These are phyloP conservation scores for Fistulifera pelliculosa DNA, from an alignment of 108 stramenopile genomes.

Conservation along the genomic window DNA sequence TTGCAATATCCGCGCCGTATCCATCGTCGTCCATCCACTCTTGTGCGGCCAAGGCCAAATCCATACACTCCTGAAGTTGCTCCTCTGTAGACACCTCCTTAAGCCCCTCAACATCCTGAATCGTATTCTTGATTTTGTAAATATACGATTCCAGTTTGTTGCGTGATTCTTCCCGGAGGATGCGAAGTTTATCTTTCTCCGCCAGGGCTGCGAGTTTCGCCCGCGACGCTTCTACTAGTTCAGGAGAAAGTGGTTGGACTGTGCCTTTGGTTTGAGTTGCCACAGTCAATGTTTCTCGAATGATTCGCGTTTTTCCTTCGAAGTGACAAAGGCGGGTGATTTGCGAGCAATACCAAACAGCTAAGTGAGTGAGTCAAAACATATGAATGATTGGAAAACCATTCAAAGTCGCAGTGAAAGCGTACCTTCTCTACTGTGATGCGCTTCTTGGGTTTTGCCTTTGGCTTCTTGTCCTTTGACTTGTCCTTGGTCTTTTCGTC, in stretches of 20 bases:
- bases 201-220: conserved; percentile 72
- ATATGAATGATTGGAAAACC: no score
- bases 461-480: conserved; percentile 3
- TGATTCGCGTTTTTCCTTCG: conserved; percentile 78
- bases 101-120: conserved; percentile 67
- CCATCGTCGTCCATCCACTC: conserved; percentile 98
- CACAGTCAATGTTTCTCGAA: conserved; percentile 52
- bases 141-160: conserved; percentile 93
- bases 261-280: conserved; percentile 42
- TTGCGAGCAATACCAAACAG: conserved; percentile 42
- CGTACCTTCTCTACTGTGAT: conserved; percentile 64
- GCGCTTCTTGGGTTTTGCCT: conserved; percentile 65
- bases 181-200: conserved; percentile 76
- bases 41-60: conserved; percentile 69
- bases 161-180: conserved; percentile 83
- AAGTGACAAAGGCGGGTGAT: conserved; percentile 37
- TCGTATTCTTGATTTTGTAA: conserved; percentile 79
- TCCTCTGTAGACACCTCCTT: conserved; percentile 85
- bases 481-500: not conserved
- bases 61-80: conserved; percentile 78
- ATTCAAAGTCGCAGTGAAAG: not conserved
- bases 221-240: conserved; percentile 69
- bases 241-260: conserved; percentile 53
- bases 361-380: conserved; percentile 4
- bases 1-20: conserved; percentile 73